Conservation (phyloP, 1,284 basidiomycete genomes). For the Ustilago crameri region DNA sequence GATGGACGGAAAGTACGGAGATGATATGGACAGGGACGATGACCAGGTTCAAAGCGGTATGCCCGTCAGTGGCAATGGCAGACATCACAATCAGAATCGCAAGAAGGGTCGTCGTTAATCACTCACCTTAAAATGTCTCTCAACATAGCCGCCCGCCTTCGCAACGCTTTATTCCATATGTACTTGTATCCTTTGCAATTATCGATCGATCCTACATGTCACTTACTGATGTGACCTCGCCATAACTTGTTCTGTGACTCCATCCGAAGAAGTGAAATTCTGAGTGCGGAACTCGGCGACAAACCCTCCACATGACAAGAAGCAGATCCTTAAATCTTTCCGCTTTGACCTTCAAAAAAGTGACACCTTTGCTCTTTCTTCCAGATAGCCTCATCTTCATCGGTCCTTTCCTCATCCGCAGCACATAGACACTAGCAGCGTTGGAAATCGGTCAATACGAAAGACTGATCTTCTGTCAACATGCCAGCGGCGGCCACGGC, state of each 20-base stretch:
- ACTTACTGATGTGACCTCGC: too few relatives aligned
- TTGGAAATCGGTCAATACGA: too few relatives aligned
- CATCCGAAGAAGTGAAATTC: background rate
- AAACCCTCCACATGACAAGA: background rate
- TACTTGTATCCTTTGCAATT: conserved; percentile 9
- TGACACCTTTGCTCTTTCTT: background rate
- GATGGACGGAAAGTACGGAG: conserved; percentile 41
- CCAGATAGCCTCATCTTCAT: background rate
- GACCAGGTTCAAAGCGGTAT: conserved; percentile 58
- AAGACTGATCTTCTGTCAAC: background rate
- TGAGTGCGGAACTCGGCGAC: background rate
- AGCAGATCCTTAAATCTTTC: conserved; percentile 4
- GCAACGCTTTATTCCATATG: too few relatives aligned
- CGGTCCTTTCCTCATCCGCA: background rate
- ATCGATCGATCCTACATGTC: conserved; percentile 1
- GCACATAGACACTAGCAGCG: background rate
- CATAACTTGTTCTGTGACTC: too few relatives aligned
- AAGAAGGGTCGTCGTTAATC: conserved; percentile 44
- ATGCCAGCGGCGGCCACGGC: conserved; percentile 30
- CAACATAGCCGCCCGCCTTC: too few relatives aligned
- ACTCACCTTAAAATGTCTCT: too few relatives aligned
- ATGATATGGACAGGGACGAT: conserved; percentile 67
- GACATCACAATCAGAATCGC: conserved; percentile 31
- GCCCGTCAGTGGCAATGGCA: conserved; percentile 32
- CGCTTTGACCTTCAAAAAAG: background rate